phyloP scores from a whole-genome alignment of 139 green algal genomes.

The Spirogloea muscicola region DNA sequence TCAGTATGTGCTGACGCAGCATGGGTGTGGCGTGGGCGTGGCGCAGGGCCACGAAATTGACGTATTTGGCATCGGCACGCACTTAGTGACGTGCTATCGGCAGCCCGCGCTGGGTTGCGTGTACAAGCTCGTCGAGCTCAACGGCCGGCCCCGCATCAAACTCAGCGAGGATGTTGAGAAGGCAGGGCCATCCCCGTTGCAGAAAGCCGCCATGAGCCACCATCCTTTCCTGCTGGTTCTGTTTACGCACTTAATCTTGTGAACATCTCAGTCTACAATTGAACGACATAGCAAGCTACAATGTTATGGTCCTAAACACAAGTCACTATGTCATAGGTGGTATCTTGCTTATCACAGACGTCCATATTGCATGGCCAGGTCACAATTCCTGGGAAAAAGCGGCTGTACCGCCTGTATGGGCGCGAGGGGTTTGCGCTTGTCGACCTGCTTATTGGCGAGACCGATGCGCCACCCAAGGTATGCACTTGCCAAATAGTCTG shows the following conservation, averaged over 20 bases:
- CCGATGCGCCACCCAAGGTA: constrained; percentile 36
- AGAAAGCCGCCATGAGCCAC: too few relatives aligned
- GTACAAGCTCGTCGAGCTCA: constrained; percentile 56
- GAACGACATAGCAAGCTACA: too few relatives aligned
- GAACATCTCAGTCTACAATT: too few relatives aligned
- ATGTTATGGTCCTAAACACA: too few relatives aligned
- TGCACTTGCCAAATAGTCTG: too few relatives aligned
- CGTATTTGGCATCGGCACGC: constrained; percentile 53
- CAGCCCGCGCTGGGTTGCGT: constrained; percentile 52
- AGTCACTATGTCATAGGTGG: too few relatives aligned
- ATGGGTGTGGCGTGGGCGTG: neutral
- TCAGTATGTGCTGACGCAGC: neutral
- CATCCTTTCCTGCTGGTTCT: too few relatives aligned
- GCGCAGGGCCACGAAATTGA: constrained; percentile 51
- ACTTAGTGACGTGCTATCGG: constrained; percentile 50
- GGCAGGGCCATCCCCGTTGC: too few relatives aligned
- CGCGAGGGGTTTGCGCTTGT: constrained; percentile 46
- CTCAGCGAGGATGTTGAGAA: constrained; percentile 49
- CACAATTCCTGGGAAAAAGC: constrained; percentile 51
- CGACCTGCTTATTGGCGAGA: constrained; percentile 35
- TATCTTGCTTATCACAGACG: neutral
- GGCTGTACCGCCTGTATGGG: constrained; percentile 39
- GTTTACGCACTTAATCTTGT: too few relatives aligned
- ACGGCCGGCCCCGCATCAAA: constrained; percentile 51
- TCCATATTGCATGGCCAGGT: constrained; percentile 4